Conservation (phyloP, 2,329 filamentous ascomycete species). For the Fonsecaea pedrosoi region DNA sequence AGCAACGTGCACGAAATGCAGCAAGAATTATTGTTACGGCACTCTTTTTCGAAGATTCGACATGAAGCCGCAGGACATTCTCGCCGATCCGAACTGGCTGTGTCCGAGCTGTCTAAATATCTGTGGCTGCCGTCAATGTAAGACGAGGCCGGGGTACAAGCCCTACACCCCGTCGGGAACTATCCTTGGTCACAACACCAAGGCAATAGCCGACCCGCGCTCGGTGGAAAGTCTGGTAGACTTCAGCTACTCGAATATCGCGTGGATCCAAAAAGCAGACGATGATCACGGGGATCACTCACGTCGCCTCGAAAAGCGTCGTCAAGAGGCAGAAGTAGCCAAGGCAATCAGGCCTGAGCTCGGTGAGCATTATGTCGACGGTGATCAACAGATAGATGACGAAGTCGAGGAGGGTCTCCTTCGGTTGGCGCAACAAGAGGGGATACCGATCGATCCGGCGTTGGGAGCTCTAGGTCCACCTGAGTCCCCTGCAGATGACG, state of each 20-base stretch:
- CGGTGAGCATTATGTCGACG: constrained; percentile 53
- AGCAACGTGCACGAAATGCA: constrained; percentile 78
- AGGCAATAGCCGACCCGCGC: constrained; percentile 84
- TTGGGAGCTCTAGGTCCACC: constrained; percentile 35
- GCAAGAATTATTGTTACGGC: constrained; percentile 87
- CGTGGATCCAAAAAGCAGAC: constrained; percentile 73
- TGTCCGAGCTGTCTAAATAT: constrained; percentile 86
- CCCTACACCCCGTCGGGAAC: constrained; percentile 89
- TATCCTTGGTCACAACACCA: constrained; percentile 87
- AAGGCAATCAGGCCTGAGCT: constrained; percentile 56
- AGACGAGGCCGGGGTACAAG: constrained; percentile 68
- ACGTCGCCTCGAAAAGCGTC: constrained; percentile 55
- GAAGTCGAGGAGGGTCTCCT: constrained; percentile 33
- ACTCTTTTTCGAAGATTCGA: constrained; percentile 90
- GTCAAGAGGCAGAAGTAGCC: constrained; percentile 61
- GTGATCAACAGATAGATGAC: constrained; percentile 43
- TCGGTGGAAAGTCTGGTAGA: constrained; percentile 91
- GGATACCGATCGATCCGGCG: constrained; percentile 54
- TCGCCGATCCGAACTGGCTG: constrained; percentile 82
- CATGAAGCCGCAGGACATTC: constrained; percentile 79
- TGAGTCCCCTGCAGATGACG: constrained; percentile 30
- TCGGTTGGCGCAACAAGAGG: constrained; percentile 39
- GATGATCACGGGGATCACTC: constrained; percentile 55
- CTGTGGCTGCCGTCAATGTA: constrained; percentile 85
- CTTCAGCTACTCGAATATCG: constrained; percentile 85